Evolutionary conservation across 306 rosid genomes (phyloP).

Genomic region (Castanea mollissima): DNA sequence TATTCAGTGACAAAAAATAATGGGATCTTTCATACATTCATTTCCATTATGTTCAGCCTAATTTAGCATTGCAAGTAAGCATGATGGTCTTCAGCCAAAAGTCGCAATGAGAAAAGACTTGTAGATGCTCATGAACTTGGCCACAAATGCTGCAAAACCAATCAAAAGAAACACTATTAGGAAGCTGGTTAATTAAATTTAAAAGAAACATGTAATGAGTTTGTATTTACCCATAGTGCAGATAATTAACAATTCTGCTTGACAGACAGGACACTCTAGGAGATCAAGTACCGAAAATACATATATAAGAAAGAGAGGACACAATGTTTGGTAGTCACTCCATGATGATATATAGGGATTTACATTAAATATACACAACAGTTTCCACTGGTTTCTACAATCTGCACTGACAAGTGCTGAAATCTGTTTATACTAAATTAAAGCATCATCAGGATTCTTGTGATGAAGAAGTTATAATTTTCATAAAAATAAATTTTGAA

Average conservation of each 20-base stretch:
- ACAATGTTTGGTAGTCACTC: no score
- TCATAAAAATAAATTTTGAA: no score
- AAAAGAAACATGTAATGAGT: background rate
- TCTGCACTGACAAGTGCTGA: no score
- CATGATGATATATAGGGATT: no score
- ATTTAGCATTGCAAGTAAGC: conserved; percentile 10
- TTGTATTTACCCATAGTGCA: background rate
- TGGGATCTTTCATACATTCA: background rate
- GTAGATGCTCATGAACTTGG: conserved; percentile 91
- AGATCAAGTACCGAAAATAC: no score
- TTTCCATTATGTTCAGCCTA: conserved; percentile 11
- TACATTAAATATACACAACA: no score
- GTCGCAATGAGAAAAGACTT: conserved; percentile 80
- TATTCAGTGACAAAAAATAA: background rate
- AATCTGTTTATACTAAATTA: no score
- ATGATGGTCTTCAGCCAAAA: conserved; percentile 55
- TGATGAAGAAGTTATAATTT: no score
- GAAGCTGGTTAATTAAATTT: background rate
- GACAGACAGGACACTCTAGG: no score
- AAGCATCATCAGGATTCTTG: no score
- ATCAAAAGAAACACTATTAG: background rate
- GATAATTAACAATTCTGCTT: background rate
- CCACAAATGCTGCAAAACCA: conserved; percentile 75
- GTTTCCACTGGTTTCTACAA: no score
- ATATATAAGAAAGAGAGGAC: no score